Evolutionary conservation across 2,329 filamentous ascomycete species (phyloP), one percentile per base, ranked within the genome.

Genomic region (Metarhizium sp.): DNA sequence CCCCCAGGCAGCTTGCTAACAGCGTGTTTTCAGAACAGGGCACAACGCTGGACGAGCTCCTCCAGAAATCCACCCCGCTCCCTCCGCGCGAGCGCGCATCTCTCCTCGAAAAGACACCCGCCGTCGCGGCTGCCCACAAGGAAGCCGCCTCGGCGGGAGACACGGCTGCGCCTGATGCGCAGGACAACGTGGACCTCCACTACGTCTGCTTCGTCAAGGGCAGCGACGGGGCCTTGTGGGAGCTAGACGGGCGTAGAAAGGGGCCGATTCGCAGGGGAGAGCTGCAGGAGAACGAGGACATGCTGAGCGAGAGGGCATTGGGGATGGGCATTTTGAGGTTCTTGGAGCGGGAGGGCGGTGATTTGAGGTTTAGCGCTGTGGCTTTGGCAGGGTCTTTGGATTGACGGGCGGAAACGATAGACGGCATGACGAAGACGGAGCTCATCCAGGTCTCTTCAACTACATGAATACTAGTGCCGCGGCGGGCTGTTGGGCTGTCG

Each of bases 191-290:
- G n/a, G 92, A 96, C 67, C 77, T 96, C 63, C 94, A 99, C 75
- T 97, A 95, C 69, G 92, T 97, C 50, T 94, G 90, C 66, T 99
- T 97, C 71, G 88, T 94, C 53, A 94, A 92, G 75, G 77, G 77
- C 36, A 73, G 72, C 52, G 84, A 88, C 68, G 86, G 86, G 55
- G 80, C 68, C 13, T 64, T 84, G 42, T 84, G 80, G 79, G 81
- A 84, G 73, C 74, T 84, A 11, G 81, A 84, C 62, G 81, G 81
- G 3, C 71, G 80, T 52, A 66, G 78, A 55, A 83, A 81, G 68
- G 81, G 81, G 0, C 81, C 81, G 7, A 72, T 84, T 34, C 67
- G 72, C 45, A 69, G 80, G 29, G 87, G 86, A 0, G 65, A 71
- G 47, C 68, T 92, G 53, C 75, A 64, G 0, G 70, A 71, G 1